These are phyloP conservation scores for Blastomyces silverae DNA, from an alignment of 2,329 filamentous ascomycete genomes.

Conservation along the genomic window DNA sequence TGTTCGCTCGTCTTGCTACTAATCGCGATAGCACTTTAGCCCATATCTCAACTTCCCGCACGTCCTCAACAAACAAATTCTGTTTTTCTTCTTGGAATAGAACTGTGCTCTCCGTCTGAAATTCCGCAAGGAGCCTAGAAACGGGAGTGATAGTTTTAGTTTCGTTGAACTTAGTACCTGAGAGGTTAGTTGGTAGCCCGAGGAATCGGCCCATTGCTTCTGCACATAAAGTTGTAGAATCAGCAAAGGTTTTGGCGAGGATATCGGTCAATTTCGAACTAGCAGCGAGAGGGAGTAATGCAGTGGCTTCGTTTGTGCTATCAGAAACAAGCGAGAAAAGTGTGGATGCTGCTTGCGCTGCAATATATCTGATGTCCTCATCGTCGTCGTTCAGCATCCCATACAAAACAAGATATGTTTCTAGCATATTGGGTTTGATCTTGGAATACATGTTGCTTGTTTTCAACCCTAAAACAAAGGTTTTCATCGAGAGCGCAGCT, in stretches of 20 bases:
- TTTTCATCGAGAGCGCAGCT: constrained; percentile 33
- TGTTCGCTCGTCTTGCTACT: constrained; percentile 22
- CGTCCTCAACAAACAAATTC: constrained; percentile 85
- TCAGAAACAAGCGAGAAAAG: constrained; percentile 33
- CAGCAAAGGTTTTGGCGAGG: constrained; percentile 31
- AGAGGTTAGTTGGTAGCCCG: constrained; percentile 23
- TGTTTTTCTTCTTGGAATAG: constrained; percentile 88
- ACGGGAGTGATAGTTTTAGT: constrained; percentile 27
- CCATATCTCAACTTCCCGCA: constrained; percentile 69
- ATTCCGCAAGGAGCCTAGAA: constrained; percentile 29
- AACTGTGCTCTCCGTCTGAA: constrained; percentile 36
- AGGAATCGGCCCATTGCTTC: constrained; percentile 38
- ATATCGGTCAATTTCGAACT: constrained; percentile 37
- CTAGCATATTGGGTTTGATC: constrained; percentile 40
- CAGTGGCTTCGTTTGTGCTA: constrained; percentile 27
- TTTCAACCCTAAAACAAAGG: constrained; percentile 41
- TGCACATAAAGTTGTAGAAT: constrained; percentile 30
- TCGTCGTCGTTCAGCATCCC: constrained; percentile 83
- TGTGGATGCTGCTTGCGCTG: constrained; percentile 41
- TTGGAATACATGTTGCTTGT: constrained; percentile 22
- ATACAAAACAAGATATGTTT: constrained; percentile 61
- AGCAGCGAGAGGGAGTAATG: constrained; percentile 46
- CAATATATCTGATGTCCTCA: constrained; percentile 70
- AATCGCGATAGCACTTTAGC: constrained; percentile 43
- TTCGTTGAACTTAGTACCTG: constrained; percentile 21